A percentile compares a stretch with the other conserved stretches of the same genome.
phyloP scores from a whole-genome alignment of 768 basidiomycete genomes.

The Boletus sp. region DNA sequence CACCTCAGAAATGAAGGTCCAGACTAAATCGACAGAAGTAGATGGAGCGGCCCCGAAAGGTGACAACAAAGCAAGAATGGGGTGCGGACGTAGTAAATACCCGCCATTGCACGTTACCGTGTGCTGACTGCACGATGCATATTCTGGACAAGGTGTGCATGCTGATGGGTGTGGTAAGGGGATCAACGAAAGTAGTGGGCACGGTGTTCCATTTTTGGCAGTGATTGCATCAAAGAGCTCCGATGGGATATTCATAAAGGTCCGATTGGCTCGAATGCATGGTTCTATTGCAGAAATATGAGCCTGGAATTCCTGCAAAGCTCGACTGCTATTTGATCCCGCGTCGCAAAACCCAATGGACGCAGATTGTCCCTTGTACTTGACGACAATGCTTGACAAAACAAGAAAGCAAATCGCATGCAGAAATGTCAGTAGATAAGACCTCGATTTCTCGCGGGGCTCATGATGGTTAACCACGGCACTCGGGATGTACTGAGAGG shows the following conservation, averaged over 20 bases:
- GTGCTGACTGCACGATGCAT: constrained; percentile 57
- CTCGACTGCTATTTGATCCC: constrained; percentile 55
- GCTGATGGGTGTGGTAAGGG: constrained; percentile 55
- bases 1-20: constrained; percentile 44
- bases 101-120: constrained; percentile 64
- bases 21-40: constrained; percentile 38
- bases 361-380: constrained; percentile 66
- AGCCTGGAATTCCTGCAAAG: constrained; percentile 47
- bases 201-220: constrained; percentile 36
- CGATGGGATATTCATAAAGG: constrained; percentile 38
- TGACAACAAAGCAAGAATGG: constrained; percentile 46
- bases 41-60: constrained; percentile 38
- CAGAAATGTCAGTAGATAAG: constrained; percentile 43
- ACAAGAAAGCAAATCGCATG: constrained; percentile 35
- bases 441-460: constrained; percentile 16
- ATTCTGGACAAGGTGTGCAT: constrained; percentile 73
- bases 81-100: constrained; percentile 62
- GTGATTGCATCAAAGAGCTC: constrained; percentile 25
- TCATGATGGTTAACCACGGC: constrained; percentile 21
- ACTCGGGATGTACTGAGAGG: constrained; percentile 40
- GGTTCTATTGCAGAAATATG: constrained; percentile 45
- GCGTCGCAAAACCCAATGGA: constrained; percentile 75
- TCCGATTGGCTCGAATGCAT: constrained; percentile 57
- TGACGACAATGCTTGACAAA: constrained; percentile 34
- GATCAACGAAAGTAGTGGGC: constrained; percentile 53